Evolutionary conservation across 2,329 filamentous ascomycete genomes (phyloP).

Genomic region (Fusarium cicatricum): DNA sequence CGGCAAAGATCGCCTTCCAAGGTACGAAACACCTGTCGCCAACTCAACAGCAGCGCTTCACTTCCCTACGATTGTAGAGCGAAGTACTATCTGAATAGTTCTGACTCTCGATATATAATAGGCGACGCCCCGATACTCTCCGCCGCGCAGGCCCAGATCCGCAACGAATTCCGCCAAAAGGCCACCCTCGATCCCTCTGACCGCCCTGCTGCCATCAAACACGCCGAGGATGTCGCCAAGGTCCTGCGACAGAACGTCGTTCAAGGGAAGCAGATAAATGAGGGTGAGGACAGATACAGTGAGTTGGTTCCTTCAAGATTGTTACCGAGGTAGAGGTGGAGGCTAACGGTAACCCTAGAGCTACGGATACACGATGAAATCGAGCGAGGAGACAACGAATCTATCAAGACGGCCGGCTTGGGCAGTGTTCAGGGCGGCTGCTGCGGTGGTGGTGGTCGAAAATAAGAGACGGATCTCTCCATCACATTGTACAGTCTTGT

Average conservation of each 20-base stretch:
- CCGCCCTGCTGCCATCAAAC: constrained; percentile 70
- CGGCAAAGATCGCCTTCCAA: constrained; percentile 82
- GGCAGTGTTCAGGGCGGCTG: constrained; percentile 40
- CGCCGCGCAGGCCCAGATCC: constrained; percentile 77
- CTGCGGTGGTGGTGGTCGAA: constrained; percentile 46
- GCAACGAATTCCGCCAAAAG: constrained; percentile 76
- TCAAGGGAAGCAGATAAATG: constrained; percentile 71
- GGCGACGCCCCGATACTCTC: constrained; percentile 74
- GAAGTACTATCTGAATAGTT: neutral
- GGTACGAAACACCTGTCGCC: constrained; percentile 58
- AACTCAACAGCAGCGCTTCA: neutral
- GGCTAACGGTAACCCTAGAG: constrained; percentile 59
- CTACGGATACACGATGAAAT: constrained; percentile 90
- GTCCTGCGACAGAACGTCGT: constrained; percentile 87
- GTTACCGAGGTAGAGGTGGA: neutral
- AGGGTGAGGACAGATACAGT: constrained; percentile 65
- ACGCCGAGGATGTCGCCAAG: constrained; percentile 83
- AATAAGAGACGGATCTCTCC: constrained; percentile 33
- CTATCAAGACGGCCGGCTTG: constrained; percentile 71
- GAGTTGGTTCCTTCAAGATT: constrained; percentile 44
- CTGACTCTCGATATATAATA: constrained; percentile 47
- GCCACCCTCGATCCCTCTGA: constrained; percentile 65
- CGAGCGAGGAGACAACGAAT: constrained; percentile 93
- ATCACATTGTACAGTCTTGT: constrained; percentile 41
- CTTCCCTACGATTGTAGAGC: too few relatives aligned